phyloP scores from a whole-genome alignment of 1,284 basidiomycete species.

The Leucoagaricus sp. region DNA sequence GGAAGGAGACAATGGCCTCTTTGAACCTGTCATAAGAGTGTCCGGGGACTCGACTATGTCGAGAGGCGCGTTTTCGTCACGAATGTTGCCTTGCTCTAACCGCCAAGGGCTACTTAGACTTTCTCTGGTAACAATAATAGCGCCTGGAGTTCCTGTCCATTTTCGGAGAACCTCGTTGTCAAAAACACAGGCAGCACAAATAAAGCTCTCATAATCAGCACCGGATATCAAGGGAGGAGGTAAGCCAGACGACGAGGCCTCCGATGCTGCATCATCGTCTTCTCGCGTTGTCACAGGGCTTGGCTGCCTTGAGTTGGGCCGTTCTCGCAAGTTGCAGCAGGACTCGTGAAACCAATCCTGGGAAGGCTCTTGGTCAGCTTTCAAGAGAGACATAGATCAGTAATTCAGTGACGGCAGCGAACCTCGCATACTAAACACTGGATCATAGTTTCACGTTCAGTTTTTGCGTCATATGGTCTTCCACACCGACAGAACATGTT shows the following conservation, averaged over 20 bases:
- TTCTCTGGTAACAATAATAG: constrained; percentile 62
- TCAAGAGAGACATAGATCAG: background rate
- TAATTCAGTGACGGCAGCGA: constrained; percentile 24
- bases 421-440: constrained; percentile 84
- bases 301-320: constrained; percentile 49
- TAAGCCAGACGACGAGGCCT: constrained; percentile 61
- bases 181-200: constrained; percentile 67
- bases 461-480: constrained; percentile 65
- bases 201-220: constrained; percentile 68
- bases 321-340: constrained; percentile 74
- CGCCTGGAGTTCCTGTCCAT: constrained; percentile 66
- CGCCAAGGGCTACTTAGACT: constrained; percentile 48
- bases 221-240: constrained; percentile 66
- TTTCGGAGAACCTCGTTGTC: constrained; percentile 52
- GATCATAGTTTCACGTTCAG: constrained; percentile 80
- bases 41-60: background rate
- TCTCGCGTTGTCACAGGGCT: constrained; percentile 37
- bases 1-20: constrained; percentile 50
- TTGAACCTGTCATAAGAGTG: constrained; percentile 37
- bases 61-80: constrained; percentile 25
- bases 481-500: constrained; percentile 73
- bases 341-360: constrained; percentile 89
- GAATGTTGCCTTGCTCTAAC: constrained; percentile 35
- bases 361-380: constrained; percentile 14
- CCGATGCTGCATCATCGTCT: constrained; percentile 55